Base-by-base conservation (phyloP, 257 asterid genomes). In the Salvia hispanica region DNA sequence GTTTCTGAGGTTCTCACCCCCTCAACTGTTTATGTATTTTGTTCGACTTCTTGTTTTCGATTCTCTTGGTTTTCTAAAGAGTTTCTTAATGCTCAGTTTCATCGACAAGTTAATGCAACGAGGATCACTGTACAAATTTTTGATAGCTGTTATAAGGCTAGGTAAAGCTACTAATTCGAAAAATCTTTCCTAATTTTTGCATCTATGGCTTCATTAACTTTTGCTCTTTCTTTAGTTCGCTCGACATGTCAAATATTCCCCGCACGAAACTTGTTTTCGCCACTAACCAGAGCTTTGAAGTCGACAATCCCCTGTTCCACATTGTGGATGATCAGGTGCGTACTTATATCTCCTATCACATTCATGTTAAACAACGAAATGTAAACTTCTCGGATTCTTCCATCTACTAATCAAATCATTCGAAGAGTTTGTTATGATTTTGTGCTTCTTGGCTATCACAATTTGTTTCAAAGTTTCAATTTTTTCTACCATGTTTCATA, bases 231-330 rank as follows among this genome's bases (percentile, higher is more conserved):
- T 81, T 58, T 90, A 90, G 97, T 73, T 77, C 86, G 40, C 78
- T 67, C n/a, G 77, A 79, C 62, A 21, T 64, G 54, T 83, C 73
- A 5, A 69, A 64, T 59, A 14, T 83, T 43, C 96, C 96, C 69
- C 78, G 72, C 72, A 59, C 84, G 78, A 83, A 80, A 69, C 77
- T 90, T 51, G 65, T 88, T 54, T 74, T 90, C 69, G 58, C 90
- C 40, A 58, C 50, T 72, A 90, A 90, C 74, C 90, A 90, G 74
- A 90, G 86, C 77, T 85, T 90, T 76, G 72, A 64, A 69, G 71
- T 90, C 61, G 81, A 79, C 81, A 73, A 83, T 68, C 87, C 92
- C 39, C 69, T 80, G 75, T 77, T 90, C 72, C 82, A 71, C 16
- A 57, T 80, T 60, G 57, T 63, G 34, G 85, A 74, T 70, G 76